These are phyloP conservation scores for Corymbia calophylla DNA, from an alignment of 441 rosid genomes.

Conservation along the genomic window DNA sequence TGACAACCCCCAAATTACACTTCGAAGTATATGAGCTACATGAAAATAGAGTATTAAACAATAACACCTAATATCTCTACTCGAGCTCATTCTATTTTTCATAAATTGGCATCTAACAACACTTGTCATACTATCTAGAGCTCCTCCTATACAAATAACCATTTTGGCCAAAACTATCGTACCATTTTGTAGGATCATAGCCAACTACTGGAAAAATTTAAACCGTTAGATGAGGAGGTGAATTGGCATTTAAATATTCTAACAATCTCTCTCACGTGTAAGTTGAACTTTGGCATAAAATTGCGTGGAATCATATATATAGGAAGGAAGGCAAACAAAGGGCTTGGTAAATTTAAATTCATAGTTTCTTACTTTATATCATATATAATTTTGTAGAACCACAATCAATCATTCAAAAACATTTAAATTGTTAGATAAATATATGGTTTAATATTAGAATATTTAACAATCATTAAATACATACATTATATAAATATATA, in stretches of 20 bases:
- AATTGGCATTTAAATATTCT: not conserved
- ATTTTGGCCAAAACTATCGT: rapidly evolving
- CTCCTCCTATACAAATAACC: not conserved
- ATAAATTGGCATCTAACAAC: rapidly evolving
- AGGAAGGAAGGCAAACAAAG: not conserved
- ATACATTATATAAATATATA: too few relatives aligned
- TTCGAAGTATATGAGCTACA: not conserved
- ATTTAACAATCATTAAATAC: too few relatives aligned
- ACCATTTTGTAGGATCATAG: not conserved
- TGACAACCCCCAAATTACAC: not conserved
- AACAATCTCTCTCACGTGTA: not conserved
- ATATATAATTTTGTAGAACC: not conserved
- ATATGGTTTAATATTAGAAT: too few relatives aligned
- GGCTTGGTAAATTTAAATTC: not conserved
- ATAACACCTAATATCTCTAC: not conserved
- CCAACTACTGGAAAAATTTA: not conserved
- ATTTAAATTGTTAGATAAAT: not conserved
- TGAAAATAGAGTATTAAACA: not conserved
- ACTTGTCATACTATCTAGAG: too few relatives aligned
- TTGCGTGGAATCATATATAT: not conserved
- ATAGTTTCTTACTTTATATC: too few relatives aligned
- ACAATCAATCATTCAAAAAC: not conserved
- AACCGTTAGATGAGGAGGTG: not conserved
- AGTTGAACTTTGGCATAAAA: not conserved
- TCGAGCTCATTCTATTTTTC: not conserved